Percentiles rank a stretch among this genome's conserved stretches.
Conservation (phyloP, 495 filamentous ascomycete species). For the Evernia prunastri region DNA sequence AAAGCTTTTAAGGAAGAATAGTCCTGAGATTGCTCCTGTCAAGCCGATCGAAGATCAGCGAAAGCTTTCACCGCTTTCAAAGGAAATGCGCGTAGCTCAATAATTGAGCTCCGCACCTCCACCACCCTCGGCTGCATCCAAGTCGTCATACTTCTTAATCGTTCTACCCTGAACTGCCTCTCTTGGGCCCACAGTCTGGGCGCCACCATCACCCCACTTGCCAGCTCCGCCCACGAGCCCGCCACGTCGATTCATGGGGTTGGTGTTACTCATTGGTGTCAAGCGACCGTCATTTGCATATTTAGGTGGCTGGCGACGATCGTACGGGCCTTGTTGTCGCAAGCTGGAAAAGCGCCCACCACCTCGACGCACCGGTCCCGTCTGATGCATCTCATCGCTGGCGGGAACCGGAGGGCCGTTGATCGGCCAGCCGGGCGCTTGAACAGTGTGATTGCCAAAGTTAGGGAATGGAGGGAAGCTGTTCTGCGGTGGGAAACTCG, state of each 20-base stretch:
- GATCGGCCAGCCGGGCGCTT: constrained; percentile 41
- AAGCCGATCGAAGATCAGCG: not conserved
- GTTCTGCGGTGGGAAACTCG: constrained; percentile 37
- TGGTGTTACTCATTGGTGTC: constrained; percentile 31
- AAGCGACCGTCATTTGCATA: constrained; percentile 33
- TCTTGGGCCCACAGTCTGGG: constrained; percentile 67
- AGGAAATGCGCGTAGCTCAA: constrained; percentile 26
- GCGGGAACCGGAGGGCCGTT: constrained; percentile 34
- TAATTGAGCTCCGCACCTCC: constrained; percentile 59
- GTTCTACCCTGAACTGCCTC: constrained; percentile 86
- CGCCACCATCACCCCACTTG: constrained; percentile 58
- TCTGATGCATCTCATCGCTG: constrained; percentile 42
- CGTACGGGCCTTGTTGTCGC: constrained; percentile 53
- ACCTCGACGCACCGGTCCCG: constrained; percentile 55
- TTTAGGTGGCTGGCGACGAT: constrained; percentile 42
- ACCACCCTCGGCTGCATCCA: constrained; percentile 65
- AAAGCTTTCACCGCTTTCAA: not conserved
- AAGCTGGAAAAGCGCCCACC: constrained; percentile 40
- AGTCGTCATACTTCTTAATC: constrained; percentile 92
- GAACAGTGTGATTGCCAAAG: constrained; percentile 41
- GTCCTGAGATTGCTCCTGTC: not conserved
- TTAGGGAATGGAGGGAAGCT: constrained; percentile 40
- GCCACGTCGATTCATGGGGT: constrained; percentile 25
- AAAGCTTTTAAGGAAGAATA: not conserved
- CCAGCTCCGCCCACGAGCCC: constrained; percentile 45